Conservation (phyloP, 2,329 filamentous ascomycete species). For the Alternaria sp. region DNA sequence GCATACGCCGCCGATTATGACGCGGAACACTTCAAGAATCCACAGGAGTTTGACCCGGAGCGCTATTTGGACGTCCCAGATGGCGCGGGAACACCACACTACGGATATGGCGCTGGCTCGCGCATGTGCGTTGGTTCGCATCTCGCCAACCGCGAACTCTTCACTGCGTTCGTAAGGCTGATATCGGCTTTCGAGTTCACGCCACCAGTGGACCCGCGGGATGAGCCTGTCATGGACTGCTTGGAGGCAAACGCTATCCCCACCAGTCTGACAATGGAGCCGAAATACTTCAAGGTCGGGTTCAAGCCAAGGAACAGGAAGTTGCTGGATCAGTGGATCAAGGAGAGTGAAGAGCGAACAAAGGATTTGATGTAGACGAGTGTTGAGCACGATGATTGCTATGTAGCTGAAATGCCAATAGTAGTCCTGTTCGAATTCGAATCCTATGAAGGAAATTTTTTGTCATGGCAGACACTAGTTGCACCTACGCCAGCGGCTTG, state of each 20-base stretch:
- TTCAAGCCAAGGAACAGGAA: constrained; percentile 55
- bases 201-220: constrained; percentile 51
- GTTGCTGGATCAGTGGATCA: constrained; percentile 57
- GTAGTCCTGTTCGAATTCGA: background rate
- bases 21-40: constrained; percentile 70
- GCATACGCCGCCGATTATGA: constrained; percentile 81
- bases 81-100: constrained; percentile 59
- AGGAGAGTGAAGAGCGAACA: constrained; percentile 58
- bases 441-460: background rate
- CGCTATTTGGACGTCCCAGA: constrained; percentile 67
- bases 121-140: constrained; percentile 60
- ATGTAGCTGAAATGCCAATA: background rate
- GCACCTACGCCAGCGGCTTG: background rate
- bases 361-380: constrained; percentile 47
- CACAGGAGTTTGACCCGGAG: constrained; percentile 72
- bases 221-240: constrained; percentile 56
- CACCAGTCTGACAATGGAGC: constrained; percentile 60
- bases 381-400: background rate
- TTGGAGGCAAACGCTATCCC: constrained; percentile 58
- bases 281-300: constrained; percentile 61
- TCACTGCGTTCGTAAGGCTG: constrained; percentile 59
- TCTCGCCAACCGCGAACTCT: constrained; percentile 53
- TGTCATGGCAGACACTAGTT: background rate
- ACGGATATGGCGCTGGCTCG: constrained; percentile 58
- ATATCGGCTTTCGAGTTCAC: constrained; percentile 59